Evolutionary conservation across 2,329 filamentous ascomycete genomes (phyloP).

Genomic region (Chaetomiaceae sp.): DNA sequence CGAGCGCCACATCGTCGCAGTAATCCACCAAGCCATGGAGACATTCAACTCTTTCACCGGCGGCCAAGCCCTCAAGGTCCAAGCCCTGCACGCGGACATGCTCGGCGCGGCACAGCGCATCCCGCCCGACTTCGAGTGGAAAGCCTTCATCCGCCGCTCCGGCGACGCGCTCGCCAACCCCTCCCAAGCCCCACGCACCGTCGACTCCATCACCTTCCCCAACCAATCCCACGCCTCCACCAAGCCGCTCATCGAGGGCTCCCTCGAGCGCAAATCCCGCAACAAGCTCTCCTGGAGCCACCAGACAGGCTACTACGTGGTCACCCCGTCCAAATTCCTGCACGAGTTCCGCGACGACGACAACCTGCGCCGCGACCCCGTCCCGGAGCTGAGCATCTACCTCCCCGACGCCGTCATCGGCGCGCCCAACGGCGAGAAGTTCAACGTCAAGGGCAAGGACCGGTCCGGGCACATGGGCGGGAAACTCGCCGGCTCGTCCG

Average conservation of each 20-base stretch:
- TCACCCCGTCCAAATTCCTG: slow-evolving; percentile 80
- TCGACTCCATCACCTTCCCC: slow-evolving; percentile 72
- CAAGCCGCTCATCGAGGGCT: slow-evolving; percentile 78
- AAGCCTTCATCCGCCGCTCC: slow-evolving; percentile 70
- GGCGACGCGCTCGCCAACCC: slow-evolving; percentile 70
- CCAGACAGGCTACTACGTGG: slow-evolving; percentile 78
- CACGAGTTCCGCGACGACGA: slow-evolving; percentile 97
- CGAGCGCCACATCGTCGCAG: slow-evolving; percentile 76
- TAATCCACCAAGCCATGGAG: slow-evolving; percentile 74
- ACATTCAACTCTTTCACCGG: slow-evolving; percentile 77
- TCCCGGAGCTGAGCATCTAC: slow-evolving; percentile 83
- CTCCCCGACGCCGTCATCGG: slow-evolving; percentile 85
- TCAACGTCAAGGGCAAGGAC: slow-evolving; percentile 94
- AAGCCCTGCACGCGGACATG: slow-evolving; percentile 78
- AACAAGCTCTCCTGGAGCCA: slow-evolving; percentile 75
- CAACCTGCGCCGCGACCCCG: slow-evolving; percentile 60
- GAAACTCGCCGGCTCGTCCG: slow-evolving; percentile 72
- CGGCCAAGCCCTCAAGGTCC: slow-evolving; percentile 74
- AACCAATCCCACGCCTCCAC: slow-evolving; percentile 82
- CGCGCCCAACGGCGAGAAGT: slow-evolving; percentile 67
- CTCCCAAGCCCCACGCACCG: slow-evolving; percentile 62
- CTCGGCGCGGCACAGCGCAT: slow-evolving; percentile 69
- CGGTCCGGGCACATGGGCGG: slow-evolving; percentile 71
- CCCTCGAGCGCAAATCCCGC: slow-evolving; percentile 82
- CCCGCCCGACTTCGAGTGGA: slow-evolving; percentile 85